Base-by-base conservation (phyloP, 1,139 yeast species). In the Magnusiomyces suaveolens region DNA sequence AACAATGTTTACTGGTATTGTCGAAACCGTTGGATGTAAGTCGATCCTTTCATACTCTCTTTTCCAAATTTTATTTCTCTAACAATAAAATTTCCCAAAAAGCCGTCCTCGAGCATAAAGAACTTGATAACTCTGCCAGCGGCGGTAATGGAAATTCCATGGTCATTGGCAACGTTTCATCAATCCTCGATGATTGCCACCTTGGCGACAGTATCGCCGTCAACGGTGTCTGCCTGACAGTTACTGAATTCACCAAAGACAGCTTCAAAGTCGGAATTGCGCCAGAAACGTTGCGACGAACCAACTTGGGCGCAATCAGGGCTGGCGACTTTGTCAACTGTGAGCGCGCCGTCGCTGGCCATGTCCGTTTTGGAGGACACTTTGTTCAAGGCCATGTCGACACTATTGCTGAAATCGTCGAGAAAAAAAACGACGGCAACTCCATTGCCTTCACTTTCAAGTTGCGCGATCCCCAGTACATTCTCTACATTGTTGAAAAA, bases 311-410 rank as follows among this genome's bases (percentile, higher is more conserved):
- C 0, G 70, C 69, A 6, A 73, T 87, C 60, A 69, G 68, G 58
- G 57, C 62, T 0, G 92, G 89, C 1, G 69, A 79, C 26, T 75
- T 76, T 59, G 96, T 92, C 43, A 90, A 94, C 66, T 75, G 92
- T 62, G 99, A 92, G 70, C 77, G 98, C 59, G 98, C 98, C 0
- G 89, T 92, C 36, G 73, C 80, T 57, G 87, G 77, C 2, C 89
- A 87, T 53, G 89, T 84, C 14, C 76, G 98, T 59, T 81, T 90
- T 65, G 98, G 99, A 29, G 98, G 99, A 0, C 99, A 92, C 70
- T 82, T 90, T 59, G 98, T 92, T 1, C 98, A 92, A 62, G 99
- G 98, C 16, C 99, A 92, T 72, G 90, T 94, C 38, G 98, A 92
- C 66, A 87, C 97, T 0, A 76, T 84, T 33, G 97, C 96, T 2